Conservation (phyloP, 1,284 basidiomycete species). For the Cystobasidium slooffiae region DNA sequence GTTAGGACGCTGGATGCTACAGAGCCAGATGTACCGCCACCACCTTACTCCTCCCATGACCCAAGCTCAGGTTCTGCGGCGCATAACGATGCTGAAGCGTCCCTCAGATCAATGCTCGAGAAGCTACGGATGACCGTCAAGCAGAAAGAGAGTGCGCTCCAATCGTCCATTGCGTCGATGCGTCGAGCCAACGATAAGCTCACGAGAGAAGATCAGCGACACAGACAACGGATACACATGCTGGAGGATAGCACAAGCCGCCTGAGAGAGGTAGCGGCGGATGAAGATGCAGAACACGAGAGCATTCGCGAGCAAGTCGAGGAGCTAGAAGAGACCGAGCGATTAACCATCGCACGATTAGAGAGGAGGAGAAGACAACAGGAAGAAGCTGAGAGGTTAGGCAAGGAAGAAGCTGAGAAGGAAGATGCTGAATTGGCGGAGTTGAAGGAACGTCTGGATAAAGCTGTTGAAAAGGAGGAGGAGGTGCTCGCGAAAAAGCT, state of each 20-base stretch:
- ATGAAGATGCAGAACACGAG: constrained; percentile 41
- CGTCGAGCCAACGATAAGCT: constrained; percentile 42
- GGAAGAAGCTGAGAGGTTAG: constrained; percentile 20
- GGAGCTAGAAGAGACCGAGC: constrained; percentile 39
- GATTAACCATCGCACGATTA: not conserved
- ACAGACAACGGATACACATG: constrained; percentile 43
- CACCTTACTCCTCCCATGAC: constrained; percentile 46
- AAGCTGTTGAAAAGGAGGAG: constrained; percentile 30
- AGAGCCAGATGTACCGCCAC: constrained; percentile 44
- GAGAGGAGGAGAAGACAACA: constrained; percentile 22
- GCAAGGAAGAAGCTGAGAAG: constrained; percentile 31
- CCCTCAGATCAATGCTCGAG: constrained; percentile 38
- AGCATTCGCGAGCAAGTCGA: constrained; percentile 26
- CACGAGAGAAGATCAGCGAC: constrained; percentile 42
- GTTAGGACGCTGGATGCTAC: constrained; percentile 18
- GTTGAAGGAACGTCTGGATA: constrained; percentile 35
- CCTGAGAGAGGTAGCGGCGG: constrained; percentile 36
- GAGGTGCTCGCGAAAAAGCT: constrained; percentile 38
- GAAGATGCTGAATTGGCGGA: constrained; percentile 39
- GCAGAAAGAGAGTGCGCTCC: constrained; percentile 35
- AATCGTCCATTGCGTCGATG: constrained; percentile 38
- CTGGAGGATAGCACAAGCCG: constrained; percentile 42
- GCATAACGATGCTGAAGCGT: constrained; percentile 21
- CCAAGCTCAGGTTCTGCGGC: constrained; percentile 21
- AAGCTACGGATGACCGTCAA: constrained; percentile 32